phyloP scores from a whole-genome alignment of 331 rosid genomes.

The Rhamnella rubrinervis region DNA sequence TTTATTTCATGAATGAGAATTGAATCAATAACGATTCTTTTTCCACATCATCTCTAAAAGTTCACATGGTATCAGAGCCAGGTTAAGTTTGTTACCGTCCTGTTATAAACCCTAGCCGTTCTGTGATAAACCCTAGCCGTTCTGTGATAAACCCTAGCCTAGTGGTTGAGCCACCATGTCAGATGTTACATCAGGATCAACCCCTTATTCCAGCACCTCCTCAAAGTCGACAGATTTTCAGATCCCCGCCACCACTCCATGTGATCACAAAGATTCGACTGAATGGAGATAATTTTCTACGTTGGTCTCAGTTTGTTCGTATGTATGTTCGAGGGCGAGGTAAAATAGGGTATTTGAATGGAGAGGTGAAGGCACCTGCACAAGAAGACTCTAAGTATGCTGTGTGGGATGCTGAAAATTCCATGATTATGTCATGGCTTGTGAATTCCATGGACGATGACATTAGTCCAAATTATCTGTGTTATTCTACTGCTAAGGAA shows the following conservation, averaged over 20 bases:
- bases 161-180: too few relatives aligned
- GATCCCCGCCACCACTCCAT: not conserved
- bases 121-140: too few relatives aligned
- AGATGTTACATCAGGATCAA: too few relatives aligned
- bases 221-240: too few relatives aligned
- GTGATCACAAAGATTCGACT: not conserved
- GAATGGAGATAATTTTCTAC: not conserved
- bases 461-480: not conserved
- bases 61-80: too few relatives aligned
- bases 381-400: not conserved
- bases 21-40: too few relatives aligned
- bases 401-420: conserved; percentile 11
- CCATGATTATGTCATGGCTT: conserved; percentile 7
- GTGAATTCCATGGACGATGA: conserved; percentile 8
- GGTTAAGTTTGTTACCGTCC: too few relatives aligned
- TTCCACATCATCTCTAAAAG: too few relatives aligned
- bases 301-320: not conserved
- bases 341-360: not conserved
- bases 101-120: too few relatives aligned
- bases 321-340: conserved; percentile 12
- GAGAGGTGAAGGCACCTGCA: not conserved
- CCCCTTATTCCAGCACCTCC: too few relatives aligned
- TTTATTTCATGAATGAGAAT: too few relatives aligned
- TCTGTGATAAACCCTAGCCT: too few relatives aligned
- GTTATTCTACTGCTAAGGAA: not conserved